Percentiles rank a stretch among this genome's conserved stretches.
Evolutionary conservation across 805 yeast genomes (phyloP).

Genomic region (Hanseniaspora valbyensis): DNA sequence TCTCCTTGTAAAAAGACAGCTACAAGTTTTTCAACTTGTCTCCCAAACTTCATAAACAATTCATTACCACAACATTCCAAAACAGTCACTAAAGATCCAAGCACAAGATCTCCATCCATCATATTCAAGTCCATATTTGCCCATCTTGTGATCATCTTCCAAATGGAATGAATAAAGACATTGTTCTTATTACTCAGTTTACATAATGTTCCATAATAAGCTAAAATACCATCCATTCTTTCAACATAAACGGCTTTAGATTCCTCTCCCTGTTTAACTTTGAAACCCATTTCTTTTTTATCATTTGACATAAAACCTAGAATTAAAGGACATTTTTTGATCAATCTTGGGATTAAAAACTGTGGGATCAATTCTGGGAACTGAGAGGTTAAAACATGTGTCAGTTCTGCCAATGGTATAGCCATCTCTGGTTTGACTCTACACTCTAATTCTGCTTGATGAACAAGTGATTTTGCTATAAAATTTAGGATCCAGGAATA

Average conservation of each 20-base stretch:
- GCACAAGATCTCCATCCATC: constrained; percentile 57
- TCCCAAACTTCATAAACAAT: constrained; percentile 48
- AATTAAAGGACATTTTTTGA: constrained; percentile 81
- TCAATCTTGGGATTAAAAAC: constrained; percentile 57
- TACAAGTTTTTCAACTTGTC: constrained; percentile 58
- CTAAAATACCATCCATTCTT: constrained; percentile 73
- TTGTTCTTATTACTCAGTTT: constrained; percentile 33
- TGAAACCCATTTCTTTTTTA: constrained; percentile 83
- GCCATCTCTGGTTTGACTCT: constrained; percentile 68
- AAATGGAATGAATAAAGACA: constrained; percentile 43
- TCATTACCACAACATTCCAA: constrained; percentile 73
- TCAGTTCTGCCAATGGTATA: constrained; percentile 61
- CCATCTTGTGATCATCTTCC: constrained; percentile 66
- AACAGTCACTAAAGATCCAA: constrained; percentile 65
- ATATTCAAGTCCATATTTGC: constrained; percentile 42
- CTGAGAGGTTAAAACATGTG: constrained; percentile 42
- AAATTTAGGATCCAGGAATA: constrained; percentile 69
- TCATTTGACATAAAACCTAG: constrained; percentile 70
- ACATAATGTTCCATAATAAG: constrained; percentile 68
- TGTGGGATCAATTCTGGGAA: constrained; percentile 34
- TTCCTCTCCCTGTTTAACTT: constrained; percentile 37
- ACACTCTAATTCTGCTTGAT: constrained; percentile 90
- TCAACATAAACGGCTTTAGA: constrained; percentile 66
- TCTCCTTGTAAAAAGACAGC: constrained; percentile 5
- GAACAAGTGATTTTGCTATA: constrained; percentile 71